Conservation (phyloP, 768 basidiomycete genomes). For the Coprinellus micaceus region DNA sequence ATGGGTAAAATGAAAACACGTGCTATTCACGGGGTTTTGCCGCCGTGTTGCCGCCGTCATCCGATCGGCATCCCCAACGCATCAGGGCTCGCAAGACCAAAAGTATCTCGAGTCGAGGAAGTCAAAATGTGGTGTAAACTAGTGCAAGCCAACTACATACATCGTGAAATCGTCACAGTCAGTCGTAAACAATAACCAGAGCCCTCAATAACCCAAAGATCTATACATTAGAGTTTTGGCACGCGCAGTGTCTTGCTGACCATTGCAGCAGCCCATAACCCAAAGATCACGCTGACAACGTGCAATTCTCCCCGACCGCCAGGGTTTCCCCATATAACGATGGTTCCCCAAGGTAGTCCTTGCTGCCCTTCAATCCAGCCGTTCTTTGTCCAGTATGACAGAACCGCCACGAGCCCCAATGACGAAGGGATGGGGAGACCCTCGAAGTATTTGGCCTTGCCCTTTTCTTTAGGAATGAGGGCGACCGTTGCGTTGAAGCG, state of each 20-base stretch:
- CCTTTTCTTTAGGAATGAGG: constrained; percentile 78
- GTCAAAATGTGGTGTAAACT: no score
- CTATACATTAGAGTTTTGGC: constrained; percentile 50
- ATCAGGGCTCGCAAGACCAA: no score
- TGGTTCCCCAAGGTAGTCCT: constrained; percentile 73
- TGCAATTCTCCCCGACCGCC: constrained; percentile 87
- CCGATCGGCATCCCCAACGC: no score
- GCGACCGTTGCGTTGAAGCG: constrained; percentile 99
- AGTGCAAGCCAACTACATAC: not conserved
- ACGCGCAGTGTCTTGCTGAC: constrained; percentile 94
- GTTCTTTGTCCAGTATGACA: constrained; percentile 79
- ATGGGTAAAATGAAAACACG: no score
- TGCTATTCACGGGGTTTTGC: no score
- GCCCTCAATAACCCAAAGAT: not conserved
- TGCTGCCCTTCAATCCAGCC: constrained; percentile 81
- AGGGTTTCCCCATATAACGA: constrained; percentile 65
- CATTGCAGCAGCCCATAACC: constrained; percentile 91
- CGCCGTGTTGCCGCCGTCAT: no score
- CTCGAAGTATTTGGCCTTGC: constrained; percentile 92
- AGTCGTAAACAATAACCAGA: not conserved
- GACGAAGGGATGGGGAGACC: constrained; percentile 95
- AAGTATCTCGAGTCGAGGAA: no score
- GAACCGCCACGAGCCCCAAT: constrained; percentile 68
- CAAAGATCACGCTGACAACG: constrained; percentile 72
- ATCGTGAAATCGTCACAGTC: not conserved